Evolutionary conservation across 208 protist species (phyloP).

Genomic region (Leishmania gerbilli): DNA sequence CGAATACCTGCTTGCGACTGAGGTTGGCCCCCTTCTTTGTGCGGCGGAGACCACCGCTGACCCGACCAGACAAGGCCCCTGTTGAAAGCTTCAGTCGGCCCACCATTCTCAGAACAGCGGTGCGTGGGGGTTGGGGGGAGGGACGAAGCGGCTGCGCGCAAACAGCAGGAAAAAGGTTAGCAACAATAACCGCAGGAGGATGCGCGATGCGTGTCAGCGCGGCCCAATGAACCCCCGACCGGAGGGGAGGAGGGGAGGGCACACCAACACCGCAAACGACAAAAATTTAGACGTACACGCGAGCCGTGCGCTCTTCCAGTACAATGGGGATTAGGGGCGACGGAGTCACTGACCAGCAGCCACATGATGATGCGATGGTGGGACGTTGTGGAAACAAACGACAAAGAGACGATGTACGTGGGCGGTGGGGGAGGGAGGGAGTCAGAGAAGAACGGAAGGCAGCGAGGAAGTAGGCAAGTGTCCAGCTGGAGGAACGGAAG

Average conservation of each 20-base stretch:
- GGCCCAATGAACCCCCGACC: neutral
- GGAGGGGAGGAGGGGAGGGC: too few relatives aligned
- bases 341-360: neutral
- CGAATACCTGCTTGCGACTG: constrained; percentile 79
- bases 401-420: neutral
- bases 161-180: neutral
- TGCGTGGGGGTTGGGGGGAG: neutral
- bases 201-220: neutral
- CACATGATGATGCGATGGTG: neutral
- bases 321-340: neutral
- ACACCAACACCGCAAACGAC: neutral
- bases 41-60: constrained; percentile 26
- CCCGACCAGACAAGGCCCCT: neutral
- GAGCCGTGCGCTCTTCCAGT: neutral
- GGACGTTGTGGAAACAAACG: neutral
- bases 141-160: neutral
- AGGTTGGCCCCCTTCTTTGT: constrained; percentile 57
- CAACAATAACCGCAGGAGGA: neutral
- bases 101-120: constrained; percentile 1
- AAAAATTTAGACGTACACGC: neutral
- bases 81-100: neutral
- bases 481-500: neutral
- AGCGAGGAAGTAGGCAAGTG: neutral
- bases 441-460: neutral
- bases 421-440: neutral